These are phyloP conservation scores for Cucumis sativus DNA, from an alignment of 306 rosid species.

Conservation along the genomic window Cucumber_9930_V3 NC_026659.2:27715001-27715500, in stretches of 20 bases:
- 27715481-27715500: slow-evolving; percentile 67
- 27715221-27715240: not conserved
- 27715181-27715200: not conserved
- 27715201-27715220: not conserved
- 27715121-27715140: not conserved
- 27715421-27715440: not conserved
- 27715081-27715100: not conserved
- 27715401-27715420: not conserved
- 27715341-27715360: slow-evolving; percentile 69
- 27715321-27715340: slow-evolving; percentile 40
- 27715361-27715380: slow-evolving; percentile 7
- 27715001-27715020: not conserved
- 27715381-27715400: not conserved
- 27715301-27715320: slow-evolving; percentile 60
- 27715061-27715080: not conserved
- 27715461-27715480: slow-evolving; percentile 73
- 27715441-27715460: slow-evolving; percentile 46
- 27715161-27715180: not conserved
- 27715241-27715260: slow-evolving; percentile 47
- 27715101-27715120: not conserved
- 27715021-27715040: not conserved
- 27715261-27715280: slow-evolving; percentile 76
- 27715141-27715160: not conserved
- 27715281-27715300: slow-evolving; percentile 68
- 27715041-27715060: not conserved